phyloP scores from a whole-genome alignment of 805 yeast genomes.

The Monosporozyma aerobia region DNA sequence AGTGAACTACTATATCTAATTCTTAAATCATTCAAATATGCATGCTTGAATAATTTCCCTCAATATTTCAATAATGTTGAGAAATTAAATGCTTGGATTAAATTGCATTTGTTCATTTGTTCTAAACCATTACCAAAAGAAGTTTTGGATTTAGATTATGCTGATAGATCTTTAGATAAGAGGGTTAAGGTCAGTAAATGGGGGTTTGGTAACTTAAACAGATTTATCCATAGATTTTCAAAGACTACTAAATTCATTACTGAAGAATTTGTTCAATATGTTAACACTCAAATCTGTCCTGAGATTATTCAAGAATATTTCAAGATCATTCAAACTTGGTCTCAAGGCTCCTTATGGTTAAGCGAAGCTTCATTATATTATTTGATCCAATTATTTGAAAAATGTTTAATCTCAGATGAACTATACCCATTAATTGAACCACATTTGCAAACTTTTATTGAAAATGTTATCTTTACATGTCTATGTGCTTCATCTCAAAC shows the following conservation, averaged over 20 bases:
- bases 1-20: constrained; percentile 49
- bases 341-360: constrained; percentile 45
- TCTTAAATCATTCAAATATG: constrained; percentile 57
- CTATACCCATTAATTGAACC: constrained; percentile 61
- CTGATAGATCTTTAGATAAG: constrained; percentile 38
- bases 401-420: constrained; percentile 44
- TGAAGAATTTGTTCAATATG: constrained; percentile 48
- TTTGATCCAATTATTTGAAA: constrained; percentile 55
- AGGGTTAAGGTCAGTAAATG: constrained; percentile 77
- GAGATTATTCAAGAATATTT: constrained; percentile 58
- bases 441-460: constrained; percentile 52
- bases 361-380: constrained; percentile 54
- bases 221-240: constrained; percentile 58
- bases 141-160: constrained; percentile 38
- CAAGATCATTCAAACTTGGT: constrained; percentile 35
- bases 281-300: constrained; percentile 54
- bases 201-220: constrained; percentile 71
- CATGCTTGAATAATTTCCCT: constrained; percentile 52
- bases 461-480: constrained; percentile 66
- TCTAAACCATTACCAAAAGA: constrained; percentile 47
- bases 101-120: constrained; percentile 52
- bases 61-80: constrained; percentile 34
- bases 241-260: constrained; percentile 35
- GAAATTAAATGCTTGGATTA: constrained; percentile 49
- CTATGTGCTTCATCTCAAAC: constrained; percentile 58